Evolutionary conservation across 805 yeast genomes (phyloP), one percentile per base, ranked within the genome.

Genomic region (Schwanniomyces sp.): DNA sequence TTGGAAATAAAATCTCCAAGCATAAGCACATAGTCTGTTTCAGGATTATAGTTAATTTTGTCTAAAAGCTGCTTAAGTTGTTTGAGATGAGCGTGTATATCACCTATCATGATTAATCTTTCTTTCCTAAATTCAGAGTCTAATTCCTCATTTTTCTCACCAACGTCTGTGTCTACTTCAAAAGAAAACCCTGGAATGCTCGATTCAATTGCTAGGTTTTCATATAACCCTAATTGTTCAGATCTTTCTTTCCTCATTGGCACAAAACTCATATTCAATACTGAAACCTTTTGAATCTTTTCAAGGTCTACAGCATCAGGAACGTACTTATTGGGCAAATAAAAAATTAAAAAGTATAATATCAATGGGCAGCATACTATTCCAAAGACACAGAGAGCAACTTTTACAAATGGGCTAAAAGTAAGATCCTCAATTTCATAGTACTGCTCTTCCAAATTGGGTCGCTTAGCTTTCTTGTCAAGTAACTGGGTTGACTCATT

Each of bases 1-100:
- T 91, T 92, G 43, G 90, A 76, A 14, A 88, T 72, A 63, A 91
- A 88, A 61, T 91, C 97, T 4, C 98, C 98, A 17, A 91, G 65
- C 18, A 91, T 69, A 1, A 91, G 67, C 11, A 91, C 72, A 39
- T 78, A 78, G 61, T 89, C 95, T 7, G 63, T 56, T 17, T 70
- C 57, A 12, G 64, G 61, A 47, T 81, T 72, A 56, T 74, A 80
- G 10, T 74, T 64, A 17, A 80, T 56, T 56, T 80, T 76, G 7
- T 71, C 56, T 46, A 91, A 66, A 36, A 92, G 69, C 42, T 72
- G 66, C 47, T 62, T 61, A 46, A 91, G 68, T 56, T 81, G 81
- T 7, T 72, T 66, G 56, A 74, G 81, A 55, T 84, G 83, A 1
- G 97, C 97, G 67, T 91, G 98, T 18, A 91, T 81, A 63, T 91